A percentile compares a stretch with the other conserved stretches of the same genome.
These are phyloP conservation scores for Aquilaria sinensis DNA, from an alignment of 345 rosid genomes.

Conservation along the genomic window DNA sequence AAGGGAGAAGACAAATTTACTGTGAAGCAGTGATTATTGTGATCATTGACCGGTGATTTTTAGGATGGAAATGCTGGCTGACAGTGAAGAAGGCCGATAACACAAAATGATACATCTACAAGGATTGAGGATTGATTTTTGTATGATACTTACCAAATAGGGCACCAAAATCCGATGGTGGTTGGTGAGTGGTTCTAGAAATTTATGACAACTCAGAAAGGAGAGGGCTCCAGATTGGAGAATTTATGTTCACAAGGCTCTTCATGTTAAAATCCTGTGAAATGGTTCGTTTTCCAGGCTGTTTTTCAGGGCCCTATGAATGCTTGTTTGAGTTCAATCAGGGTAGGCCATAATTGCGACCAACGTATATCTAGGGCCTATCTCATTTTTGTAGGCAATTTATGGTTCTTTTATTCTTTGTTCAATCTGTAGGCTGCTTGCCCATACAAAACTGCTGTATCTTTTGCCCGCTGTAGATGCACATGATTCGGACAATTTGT, in stretches of 20 bases:
- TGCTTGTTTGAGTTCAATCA: not conserved
- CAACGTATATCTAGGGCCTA: constrained; percentile 4
- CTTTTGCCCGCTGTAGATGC: too few relatives aligned
- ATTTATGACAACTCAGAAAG: not conserved
- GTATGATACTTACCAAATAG: not conserved
- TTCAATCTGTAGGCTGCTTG: constrained; percentile 1
- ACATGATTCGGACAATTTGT: too few relatives aligned
- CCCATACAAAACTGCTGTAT: too few relatives aligned
- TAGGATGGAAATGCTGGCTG: not conserved
- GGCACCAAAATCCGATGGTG: too few relatives aligned
- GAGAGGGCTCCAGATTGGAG: not conserved
- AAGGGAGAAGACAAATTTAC: not conserved
- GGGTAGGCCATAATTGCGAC: constrained; percentile 1
- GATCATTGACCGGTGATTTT: not conserved
- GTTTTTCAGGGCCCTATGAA: not conserved
- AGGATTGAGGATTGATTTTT: not conserved
- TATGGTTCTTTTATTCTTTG: constrained; percentile 15
- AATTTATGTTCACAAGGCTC: not conserved
- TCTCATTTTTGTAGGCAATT: constrained; percentile 15
- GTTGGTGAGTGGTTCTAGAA: not conserved
- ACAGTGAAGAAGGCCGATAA: not conserved
- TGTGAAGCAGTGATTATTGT: not conserved
- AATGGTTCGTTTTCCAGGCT: constrained; percentile 3
- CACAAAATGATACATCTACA: not conserved
- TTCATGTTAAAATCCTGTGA: constrained; percentile 6